A percentile compares a stretch with the other conserved stretches of the same genome.
phyloP scores from a whole-genome alignment of 768 basidiomycete genomes.

The Boletellus ananiceps region DNA sequence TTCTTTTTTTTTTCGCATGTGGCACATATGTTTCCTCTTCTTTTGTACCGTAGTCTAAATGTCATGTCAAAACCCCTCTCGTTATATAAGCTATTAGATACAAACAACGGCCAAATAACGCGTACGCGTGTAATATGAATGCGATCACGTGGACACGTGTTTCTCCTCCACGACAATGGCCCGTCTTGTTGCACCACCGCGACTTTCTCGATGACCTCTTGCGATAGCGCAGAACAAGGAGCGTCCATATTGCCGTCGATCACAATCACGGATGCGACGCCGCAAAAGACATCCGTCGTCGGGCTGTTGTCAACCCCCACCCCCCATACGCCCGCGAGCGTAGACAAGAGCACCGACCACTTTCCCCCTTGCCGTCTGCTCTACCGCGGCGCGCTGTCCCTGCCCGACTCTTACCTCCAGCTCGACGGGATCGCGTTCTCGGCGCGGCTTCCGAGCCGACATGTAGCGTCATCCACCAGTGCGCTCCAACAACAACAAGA shows the following conservation, averaged over 20 bases:
- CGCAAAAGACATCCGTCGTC: slow-evolving; percentile 7
- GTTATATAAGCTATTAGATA: not conserved
- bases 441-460: slow-evolving; percentile 37
- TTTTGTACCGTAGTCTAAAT: not conserved
- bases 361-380: slow-evolving; percentile 45
- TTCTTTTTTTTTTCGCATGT: not conserved
- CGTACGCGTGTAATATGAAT: not conserved
- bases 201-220: not conserved
- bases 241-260: not conserved
- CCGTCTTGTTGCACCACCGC: no score
- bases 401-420: slow-evolving; percentile 66
- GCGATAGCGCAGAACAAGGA: no score
- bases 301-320: not conserved
- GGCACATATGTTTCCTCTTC: not conserved
- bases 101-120: slow-evolving; percentile 16
- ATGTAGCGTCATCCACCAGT: not conserved
- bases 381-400: slow-evolving; percentile 69
- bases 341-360: not conserved
- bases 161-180: not conserved
- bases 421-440: slow-evolving; percentile 75
- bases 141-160: not conserved
- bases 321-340: not conserved
- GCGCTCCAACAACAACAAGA: slow-evolving; percentile 15
- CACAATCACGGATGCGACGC: slow-evolving; percentile 20
- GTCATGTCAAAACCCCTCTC: not conserved